Conservation (phyloP, 1,284 basidiomycete species). For the Melampsora larici-populina region DNA sequence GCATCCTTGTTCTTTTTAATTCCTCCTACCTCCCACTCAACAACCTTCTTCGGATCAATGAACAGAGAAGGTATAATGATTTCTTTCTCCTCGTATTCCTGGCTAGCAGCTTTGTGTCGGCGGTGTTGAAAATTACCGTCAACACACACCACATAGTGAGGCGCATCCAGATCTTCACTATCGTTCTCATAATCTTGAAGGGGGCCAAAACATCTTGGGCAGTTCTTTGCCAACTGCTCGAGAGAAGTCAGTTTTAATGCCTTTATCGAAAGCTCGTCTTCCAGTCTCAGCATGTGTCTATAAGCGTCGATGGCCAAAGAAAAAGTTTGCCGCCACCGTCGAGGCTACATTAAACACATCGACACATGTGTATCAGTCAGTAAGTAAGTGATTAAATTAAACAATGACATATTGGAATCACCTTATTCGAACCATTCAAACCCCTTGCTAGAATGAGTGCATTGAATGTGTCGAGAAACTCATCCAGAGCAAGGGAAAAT, state of each 20-base stretch:
- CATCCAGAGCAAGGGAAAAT: neutral
- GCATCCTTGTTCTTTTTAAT: no score
- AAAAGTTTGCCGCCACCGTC: neutral
- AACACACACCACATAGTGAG: neutral
- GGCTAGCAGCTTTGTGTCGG: no score
- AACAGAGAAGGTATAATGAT: no score
- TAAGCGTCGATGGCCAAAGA: slow-evolving; percentile 1
- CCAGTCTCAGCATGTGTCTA: neutral
- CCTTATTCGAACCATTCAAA: no score
- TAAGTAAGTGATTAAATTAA: no score
- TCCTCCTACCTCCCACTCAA: no score
- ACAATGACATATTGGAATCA: no score
- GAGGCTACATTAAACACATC: neutral
- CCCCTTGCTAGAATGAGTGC: no score
- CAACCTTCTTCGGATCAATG: no score
- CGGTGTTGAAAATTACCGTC: slow-evolving; percentile 2
- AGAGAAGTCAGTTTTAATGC: neutral
- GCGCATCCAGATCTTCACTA: neutral
- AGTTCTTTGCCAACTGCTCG: slow-evolving; percentile 1
- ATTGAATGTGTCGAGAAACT: neutral
- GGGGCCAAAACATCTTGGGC: no score
- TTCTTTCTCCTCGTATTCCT: no score
- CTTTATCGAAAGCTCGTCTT: neutral
- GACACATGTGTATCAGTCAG: neutral
- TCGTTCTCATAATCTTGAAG: neutral